Base-by-base conservation (phyloP, 495 filamentous ascomycete species). In the Umbilicaria muhlenbergii region DNA sequence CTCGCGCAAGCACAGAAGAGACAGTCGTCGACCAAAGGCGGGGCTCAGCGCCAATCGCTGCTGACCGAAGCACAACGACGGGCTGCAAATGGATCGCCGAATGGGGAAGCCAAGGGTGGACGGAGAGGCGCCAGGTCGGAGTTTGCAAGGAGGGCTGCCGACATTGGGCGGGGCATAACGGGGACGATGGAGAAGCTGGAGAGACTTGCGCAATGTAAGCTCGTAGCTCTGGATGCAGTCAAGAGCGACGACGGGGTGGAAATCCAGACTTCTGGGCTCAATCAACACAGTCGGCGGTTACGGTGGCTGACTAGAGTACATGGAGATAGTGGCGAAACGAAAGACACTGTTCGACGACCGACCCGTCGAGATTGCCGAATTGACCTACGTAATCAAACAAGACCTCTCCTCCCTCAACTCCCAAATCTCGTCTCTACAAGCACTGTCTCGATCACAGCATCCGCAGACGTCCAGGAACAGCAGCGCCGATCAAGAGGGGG, bases 281-380 rank as follows among this genome's bases (percentile, higher is more conserved):
- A 11, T 15, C 17, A 34, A 12, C 10, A 34, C 15, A 14, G 17
- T 48, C 8, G n/a, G 34, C 21, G 3, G 15, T 19, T 10, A 38
- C 13, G 18, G 7, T 3, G 24, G 24, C 46, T 59, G 42, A 57
- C 31, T 14, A 17, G 15, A 28, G 24, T 6, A 28, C 24, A 28
- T 34, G 5, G 42, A 44, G 35, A 42, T 53, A 86, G 81, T 98
- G 59, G 91, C 91, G 41, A 91, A 89, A 59, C 80, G 93, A 50
- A 93, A 95, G 66, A 92, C 92, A 1, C 75, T 98, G 16, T 96
- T 98, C 57, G 91, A 98, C 59, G 91, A 98, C 65, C 75, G 83
- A 59, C 87, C 91, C 2, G 82, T 94, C 33, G 91, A 98, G 61
- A 95, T 98, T 63, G 86, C 87, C 58, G 86, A 96, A 54, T 76